Percentiles rank a stretch among this genome's conserved stretches.
phyloP scores from a whole-genome alignment of 495 filamentous ascomycete species.

The Hyaloscypha variabilis region DNA sequence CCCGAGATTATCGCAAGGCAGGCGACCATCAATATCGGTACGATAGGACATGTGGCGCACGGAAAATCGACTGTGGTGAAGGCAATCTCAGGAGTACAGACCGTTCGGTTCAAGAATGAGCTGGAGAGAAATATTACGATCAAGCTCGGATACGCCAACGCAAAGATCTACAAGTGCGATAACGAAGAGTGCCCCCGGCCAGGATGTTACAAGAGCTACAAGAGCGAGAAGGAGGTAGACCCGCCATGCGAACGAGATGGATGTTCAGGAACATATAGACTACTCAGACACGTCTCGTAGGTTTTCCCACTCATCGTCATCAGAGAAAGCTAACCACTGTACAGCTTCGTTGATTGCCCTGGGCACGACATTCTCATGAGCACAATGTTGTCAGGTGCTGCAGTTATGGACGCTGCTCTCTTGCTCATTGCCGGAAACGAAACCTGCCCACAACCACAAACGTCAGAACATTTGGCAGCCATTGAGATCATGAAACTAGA shows the following conservation, averaged over 20 bases:
- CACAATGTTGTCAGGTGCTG: conserved; percentile 98
- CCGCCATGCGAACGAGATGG: conserved; percentile 94
- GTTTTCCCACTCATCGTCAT: conserved; percentile 37
- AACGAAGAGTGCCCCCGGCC: conserved; percentile 87
- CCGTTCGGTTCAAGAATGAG: conserved; percentile 99
- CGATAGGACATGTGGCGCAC: conserved; percentile 98
- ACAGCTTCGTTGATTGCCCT: conserved; percentile 94
- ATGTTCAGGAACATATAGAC: conserved; percentile 79
- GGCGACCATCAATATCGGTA: conserved; percentile 98
- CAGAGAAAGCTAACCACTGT: not conserved
- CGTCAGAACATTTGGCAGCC: conserved; percentile 95
- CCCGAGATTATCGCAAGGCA: conserved; percentile 97
- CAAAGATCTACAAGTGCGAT: conserved; percentile 99
- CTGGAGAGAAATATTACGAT: conserved; percentile 98
- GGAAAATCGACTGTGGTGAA: conserved; percentile 98
- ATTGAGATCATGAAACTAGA: conserved; percentile 99
- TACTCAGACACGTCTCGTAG: conserved; percentile 88
- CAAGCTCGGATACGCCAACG: conserved; percentile 99
- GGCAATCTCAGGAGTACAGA: conserved; percentile 98
- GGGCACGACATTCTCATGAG: conserved; percentile 99
- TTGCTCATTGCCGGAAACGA: conserved; percentile 98
- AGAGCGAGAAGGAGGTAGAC: conserved; percentile 97
- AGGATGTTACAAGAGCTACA: conserved; percentile 94
- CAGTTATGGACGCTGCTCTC: conserved; percentile 98
- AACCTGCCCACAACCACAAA: conserved; percentile 98